Evolutionary conservation across 192 early-diverging fungal species (phyloP).

Genomic region (Backusella tarrabulga): DNA sequence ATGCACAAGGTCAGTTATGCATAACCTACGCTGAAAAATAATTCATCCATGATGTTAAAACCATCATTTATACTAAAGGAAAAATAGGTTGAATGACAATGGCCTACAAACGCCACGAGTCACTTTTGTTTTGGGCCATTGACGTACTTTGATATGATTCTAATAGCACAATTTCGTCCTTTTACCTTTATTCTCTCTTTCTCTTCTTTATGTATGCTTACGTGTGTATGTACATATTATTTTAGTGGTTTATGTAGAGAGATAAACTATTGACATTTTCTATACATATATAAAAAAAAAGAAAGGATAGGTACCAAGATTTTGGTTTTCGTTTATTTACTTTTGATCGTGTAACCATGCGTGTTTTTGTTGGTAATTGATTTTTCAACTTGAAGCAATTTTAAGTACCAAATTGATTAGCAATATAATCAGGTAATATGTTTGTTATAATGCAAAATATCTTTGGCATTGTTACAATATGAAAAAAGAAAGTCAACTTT

Average conservation of each 20-base stretch:
- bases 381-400: not conserved
- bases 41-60: not conserved
- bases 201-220: not conserved
- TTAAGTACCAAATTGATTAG: not conserved
- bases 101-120: not conserved
- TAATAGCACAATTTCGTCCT: not conserved
- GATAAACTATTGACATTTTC: not conserved
- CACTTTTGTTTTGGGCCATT: not conserved
- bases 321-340: not conserved
- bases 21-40: not conserved
- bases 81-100: not conserved
- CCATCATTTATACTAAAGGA: not conserved
- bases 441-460: not conserved
- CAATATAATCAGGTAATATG: not conserved
- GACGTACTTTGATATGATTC: not conserved
- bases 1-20: not conserved
- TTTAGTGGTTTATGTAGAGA: not conserved
- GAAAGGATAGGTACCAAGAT: not conserved
- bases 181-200: not conserved
- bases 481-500: not conserved
- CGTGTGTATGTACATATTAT: not conserved
- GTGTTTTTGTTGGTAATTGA: not conserved
- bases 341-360: not conserved
- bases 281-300: not conserved
- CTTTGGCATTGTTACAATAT: not conserved